Conservation (phyloP, 768 basidiomycete species). For the Leccinum subgranulosum region DNA sequence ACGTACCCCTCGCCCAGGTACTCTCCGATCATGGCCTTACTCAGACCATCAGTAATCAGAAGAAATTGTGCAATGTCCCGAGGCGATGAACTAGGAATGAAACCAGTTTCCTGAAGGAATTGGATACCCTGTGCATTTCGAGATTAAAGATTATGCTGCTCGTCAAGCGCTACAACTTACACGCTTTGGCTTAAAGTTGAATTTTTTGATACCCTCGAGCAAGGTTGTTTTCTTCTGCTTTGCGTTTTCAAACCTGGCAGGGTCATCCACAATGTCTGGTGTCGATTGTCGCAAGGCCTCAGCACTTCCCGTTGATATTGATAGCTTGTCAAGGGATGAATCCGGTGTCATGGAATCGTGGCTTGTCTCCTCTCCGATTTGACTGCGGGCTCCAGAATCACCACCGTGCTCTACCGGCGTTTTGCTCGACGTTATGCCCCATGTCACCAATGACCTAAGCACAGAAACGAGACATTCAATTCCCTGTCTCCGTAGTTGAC, state of each 20-base stretch:
- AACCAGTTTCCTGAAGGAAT: conserved; percentile 85
- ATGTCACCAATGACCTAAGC: conserved; percentile 83
- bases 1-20: conserved; percentile 95
- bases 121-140: conserved; percentile 64
- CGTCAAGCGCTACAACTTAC: conserved; percentile 43
- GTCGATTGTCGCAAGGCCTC: conserved; percentile 66
- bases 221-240: conserved; percentile 96
- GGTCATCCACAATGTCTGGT: conserved; percentile 85
- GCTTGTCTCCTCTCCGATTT: conserved; percentile 50
- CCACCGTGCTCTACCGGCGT: conserved; percentile 31
- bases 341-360: conserved; percentile 56
- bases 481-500: conserved; percentile 83
- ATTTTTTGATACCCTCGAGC: conserved; percentile 93
- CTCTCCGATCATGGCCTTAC: conserved; percentile 95
- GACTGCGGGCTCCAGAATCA: conserved; percentile 44
- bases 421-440: conserved; percentile 64
- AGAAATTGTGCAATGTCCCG: conserved; percentile 83
- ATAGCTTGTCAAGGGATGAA: conserved; percentile 51
- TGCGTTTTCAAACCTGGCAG: conserved; percentile 87
- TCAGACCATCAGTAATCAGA: conserved; percentile 85
- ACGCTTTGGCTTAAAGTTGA: conserved; percentile 98
- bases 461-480: conserved; percentile 92
- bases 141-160: background rate
- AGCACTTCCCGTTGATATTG: conserved; percentile 42
- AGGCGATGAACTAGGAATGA: conserved; percentile 72